Base-by-base conservation (phyloP, 2,329 filamentous ascomycete species). In the Pestalotiopsis sp. region DNA sequence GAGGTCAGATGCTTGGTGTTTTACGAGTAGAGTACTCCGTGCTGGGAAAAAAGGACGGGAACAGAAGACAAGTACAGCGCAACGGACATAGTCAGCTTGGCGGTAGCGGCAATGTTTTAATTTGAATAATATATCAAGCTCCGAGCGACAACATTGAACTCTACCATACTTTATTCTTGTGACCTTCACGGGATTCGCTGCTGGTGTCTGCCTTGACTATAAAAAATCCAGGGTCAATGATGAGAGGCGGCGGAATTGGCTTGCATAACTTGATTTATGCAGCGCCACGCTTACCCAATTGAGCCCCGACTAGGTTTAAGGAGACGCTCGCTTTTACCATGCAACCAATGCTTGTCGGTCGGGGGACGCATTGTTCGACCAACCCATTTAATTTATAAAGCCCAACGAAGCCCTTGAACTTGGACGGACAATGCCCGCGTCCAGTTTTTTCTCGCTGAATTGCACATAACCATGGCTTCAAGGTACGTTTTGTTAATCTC, bases 1-100 rank as follows among this genome's bases (percentile, higher is more conserved):
- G 89, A 91, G 79, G 88, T 91, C 1, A 80, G 89, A 72, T 89
- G 87, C 68, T 78, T 91, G 75, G 86, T 91, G 0, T 90, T 90
- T 73, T 90, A 90, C 71, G 67, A 69, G 49, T 4, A 27, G 27
- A 27, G 25, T 27, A 36, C 11, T 23, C 20, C 20, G 20, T 23
- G 20, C 20, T 27, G 23, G 9, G 25, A 59, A 27, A 13, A 2
- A 66, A 66, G 64, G 23, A 12, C 62, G 27, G 11, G 17, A 27
- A 20, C 36, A 64, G 6, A 20, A 52, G 23, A 6, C 13, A 45
- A 5, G 39, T 64, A 39, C 14, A 59, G 23, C 4, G 57, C 31
- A 36, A 27, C n/a, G 14, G 6, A 23, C 11, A 59, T 7, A 59
- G 17, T 13, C 23, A 31, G 57, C 23, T 1, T 13, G 23, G 57